Evolutionary conservation across 73 alveolate species (phyloP).

Genomic region (Stentor coeruleus): DNA sequence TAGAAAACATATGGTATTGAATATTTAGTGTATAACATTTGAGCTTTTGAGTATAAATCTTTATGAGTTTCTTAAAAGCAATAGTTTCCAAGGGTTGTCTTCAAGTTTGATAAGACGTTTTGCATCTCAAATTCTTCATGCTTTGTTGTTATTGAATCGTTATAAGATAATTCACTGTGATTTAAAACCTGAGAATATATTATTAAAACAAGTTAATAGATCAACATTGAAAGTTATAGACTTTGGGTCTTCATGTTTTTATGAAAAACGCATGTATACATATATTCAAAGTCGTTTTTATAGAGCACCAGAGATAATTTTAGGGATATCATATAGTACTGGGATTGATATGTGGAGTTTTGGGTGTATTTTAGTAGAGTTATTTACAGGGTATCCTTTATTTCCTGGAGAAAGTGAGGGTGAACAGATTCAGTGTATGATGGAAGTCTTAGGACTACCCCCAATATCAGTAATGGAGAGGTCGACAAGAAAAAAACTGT

Average conservation of each 20-base stretch:
- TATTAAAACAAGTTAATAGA: slow-evolving; percentile 55
- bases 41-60: slow-evolving; percentile 69
- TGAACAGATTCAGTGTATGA: slow-evolving; percentile 55
- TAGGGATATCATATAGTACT: slow-evolving; percentile 74
- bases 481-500: slow-evolving; percentile 28
- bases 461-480: slow-evolving; percentile 15
- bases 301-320: slow-evolving; percentile 87
- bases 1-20: slow-evolving; percentile 51
- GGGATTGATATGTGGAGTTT: slow-evolving; percentile 88
- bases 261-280: slow-evolving; percentile 30
- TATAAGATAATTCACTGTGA: slow-evolving; percentile 84
- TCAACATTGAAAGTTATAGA: slow-evolving; percentile 79
- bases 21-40: slow-evolving; percentile 58
- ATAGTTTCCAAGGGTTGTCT: slow-evolving; percentile 69
- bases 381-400: slow-evolving; percentile 61
- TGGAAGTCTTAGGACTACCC: slow-evolving; percentile 72
- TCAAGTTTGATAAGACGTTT: slow-evolving; percentile 68
- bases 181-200: slow-evolving; percentile 89
- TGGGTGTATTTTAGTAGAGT: slow-evolving; percentile 76
- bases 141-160: slow-evolving; percentile 54
- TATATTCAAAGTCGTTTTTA: slow-evolving; percentile 58
- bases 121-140: slow-evolving; percentile 71
- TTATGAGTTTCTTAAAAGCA: slow-evolving; percentile 72
- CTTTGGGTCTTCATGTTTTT: slow-evolving; percentile 63
- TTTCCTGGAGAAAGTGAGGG: slow-evolving; percentile 73